Percentiles rank a stretch among this genome's conserved stretches.
phyloP scores from a whole-genome alignment of 768 basidiomycete species.

The Tylopilus balloui region DNA sequence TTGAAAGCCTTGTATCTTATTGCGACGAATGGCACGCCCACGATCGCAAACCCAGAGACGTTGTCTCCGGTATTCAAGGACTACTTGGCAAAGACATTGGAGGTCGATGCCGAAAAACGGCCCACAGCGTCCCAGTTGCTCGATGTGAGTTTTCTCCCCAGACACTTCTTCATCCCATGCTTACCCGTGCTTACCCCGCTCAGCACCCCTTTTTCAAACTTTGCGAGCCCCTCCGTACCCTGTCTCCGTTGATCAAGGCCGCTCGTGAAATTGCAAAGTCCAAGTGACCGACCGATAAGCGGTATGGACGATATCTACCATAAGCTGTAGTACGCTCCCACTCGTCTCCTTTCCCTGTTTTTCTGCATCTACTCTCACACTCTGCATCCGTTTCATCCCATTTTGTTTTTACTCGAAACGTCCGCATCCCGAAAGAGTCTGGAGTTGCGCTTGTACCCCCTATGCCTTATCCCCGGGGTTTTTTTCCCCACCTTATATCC shows the following conservation, averaged over 20 bases:
- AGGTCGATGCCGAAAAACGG: conserved; percentile 93
- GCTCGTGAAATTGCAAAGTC: conserved; percentile 80
- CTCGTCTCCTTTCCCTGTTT: neutral
- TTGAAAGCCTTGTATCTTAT: conserved; percentile 96
- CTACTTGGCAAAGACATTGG: conserved; percentile 82
- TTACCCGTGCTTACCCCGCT: conserved; percentile 6
- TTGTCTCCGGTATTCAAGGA: conserved; percentile 79
- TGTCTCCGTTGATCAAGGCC: conserved; percentile 88
- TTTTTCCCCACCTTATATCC: conserved; percentile 22
- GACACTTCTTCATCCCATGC: neutral
- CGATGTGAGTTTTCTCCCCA: conserved; percentile 44
- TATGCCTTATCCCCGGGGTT: conserved; percentile 9
- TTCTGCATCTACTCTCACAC: conserved; percentile 19
- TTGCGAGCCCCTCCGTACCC: conserved; percentile 80
- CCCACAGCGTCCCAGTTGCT: conserved; percentile 81
- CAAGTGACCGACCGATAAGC: conserved; percentile 26
- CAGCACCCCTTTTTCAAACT: conserved; percentile 87
- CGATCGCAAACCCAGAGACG: conserved; percentile 85
- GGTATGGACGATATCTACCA: conserved; percentile 16
- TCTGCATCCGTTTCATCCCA: conserved; percentile 17
- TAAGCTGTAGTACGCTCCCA: neutral
- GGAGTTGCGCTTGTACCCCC: conserved; percentile 14
- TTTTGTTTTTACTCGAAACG: conserved; percentile 13
- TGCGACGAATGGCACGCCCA: conserved; percentile 96
- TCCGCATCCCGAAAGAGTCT: conserved; percentile 8